These are phyloP conservation scores for sweet orange (Citrus sinensis) DNA, from an alignment of 345 rosid genomes.

Conservation along the genomic window DVS_A1.0 CM039163.1:47743001-47743500, in stretches of 20 bases:
- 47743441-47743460: neutral
- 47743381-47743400: conserved; percentile 5
- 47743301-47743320: neutral
- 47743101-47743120: neutral
- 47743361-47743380: neutral
- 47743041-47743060: too few relatives aligned
- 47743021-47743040: neutral
- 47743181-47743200: neutral
- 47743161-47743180: neutral
- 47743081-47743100: neutral
- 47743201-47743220: neutral
- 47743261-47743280: neutral
- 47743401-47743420: neutral
- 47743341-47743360: neutral
- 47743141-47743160: neutral
- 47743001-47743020: neutral
- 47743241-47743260: neutral
- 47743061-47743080: neutral
- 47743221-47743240: neutral
- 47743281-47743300: neutral
- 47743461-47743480: conserved; percentile 8
- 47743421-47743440: neutral
- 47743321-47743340: neutral
- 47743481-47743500: neutral
- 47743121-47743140: neutral